Evolutionary conservation across 1,284 basidiomycete genomes (phyloP).

Genomic region (Sanghuangporus sanghuang): DNA sequence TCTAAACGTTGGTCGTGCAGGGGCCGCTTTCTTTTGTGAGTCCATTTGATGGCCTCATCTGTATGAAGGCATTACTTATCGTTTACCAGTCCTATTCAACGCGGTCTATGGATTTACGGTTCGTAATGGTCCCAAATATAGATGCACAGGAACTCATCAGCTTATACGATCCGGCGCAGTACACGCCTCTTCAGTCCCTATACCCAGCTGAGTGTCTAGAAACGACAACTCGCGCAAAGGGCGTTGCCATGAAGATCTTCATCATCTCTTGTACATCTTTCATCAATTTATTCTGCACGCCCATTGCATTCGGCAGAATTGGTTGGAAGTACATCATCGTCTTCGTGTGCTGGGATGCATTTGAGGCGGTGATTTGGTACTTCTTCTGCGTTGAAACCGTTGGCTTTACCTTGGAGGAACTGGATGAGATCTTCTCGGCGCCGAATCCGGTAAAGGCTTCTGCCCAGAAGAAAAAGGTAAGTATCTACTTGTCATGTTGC

Average conservation of each 20-base stretch:
- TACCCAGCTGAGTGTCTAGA: slow-evolving; percentile 34
- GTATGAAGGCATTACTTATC: neutral
- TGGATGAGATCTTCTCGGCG: slow-evolving; percentile 33
- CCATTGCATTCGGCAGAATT: slow-evolving; percentile 16
- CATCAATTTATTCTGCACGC: slow-evolving; percentile 28
- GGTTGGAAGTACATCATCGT: slow-evolving; percentile 26
- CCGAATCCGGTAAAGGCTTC: slow-evolving; percentile 32
- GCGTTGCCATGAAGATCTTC: slow-evolving; percentile 25
- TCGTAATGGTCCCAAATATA: neutral
- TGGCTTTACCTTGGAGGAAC: slow-evolving; percentile 29
- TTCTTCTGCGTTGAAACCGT: slow-evolving; percentile 32
- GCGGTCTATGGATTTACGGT: slow-evolving; percentile 20
- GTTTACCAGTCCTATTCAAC: slow-evolving; percentile 17
- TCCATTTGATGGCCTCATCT: neutral
- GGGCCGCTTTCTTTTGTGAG: slow-evolving; percentile 17
- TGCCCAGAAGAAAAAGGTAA: slow-evolving; percentile 23
- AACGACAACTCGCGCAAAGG: slow-evolving; percentile 34
- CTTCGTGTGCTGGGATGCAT: slow-evolving; percentile 29
- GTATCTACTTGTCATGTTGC: slow-evolving; percentile 27
- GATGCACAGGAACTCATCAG: neutral
- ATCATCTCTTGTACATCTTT: slow-evolving; percentile 21
- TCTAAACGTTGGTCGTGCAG: slow-evolving; percentile 28
- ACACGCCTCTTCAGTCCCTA: slow-evolving; percentile 30
- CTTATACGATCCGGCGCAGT: slow-evolving; percentile 2
- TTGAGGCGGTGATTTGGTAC: slow-evolving; percentile 31